Evolutionary conservation across 2,329 filamentous ascomycete species (phyloP), one percentile per base, ranked within the genome.

Genomic region (Dothideomycetidae sp.): DNA sequence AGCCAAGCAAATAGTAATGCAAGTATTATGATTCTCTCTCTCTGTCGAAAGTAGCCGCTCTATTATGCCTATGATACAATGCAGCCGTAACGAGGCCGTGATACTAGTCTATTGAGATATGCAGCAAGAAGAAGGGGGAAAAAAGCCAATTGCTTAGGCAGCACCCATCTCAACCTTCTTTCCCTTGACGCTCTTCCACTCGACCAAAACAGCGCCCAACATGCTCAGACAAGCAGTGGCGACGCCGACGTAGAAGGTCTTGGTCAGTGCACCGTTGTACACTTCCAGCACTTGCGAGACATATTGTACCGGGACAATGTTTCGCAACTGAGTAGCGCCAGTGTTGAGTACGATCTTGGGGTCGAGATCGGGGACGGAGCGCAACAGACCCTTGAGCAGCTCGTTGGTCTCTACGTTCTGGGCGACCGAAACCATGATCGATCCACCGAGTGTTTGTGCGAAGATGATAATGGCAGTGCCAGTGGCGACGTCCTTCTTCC

Each of bases 111-210:
- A n/a, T n/a, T n/a, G n/a, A n/a, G n/a, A n/a, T n/a, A n/a, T n/a
- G n/a, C n/a, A n/a, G n/a, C n/a, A n/a, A n/a, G n/a, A n/a, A n/a
- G n/a, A n/a, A n/a, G n/a, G n/a, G n/a, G n/a, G n/a, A n/a, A n/a
- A n/a, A n/a, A n/a, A n/a, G n/a, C n/a, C n/a, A n/a, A n/a, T n/a
- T 10, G 9, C 15, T 11, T 33, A 38, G 3, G 36, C 36, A 15
- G 36, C 36, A 32, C 28, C 28, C 7, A 29, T 38, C 30, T 29
- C 26, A 9, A 41, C 18, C 32, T 68, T 67, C 55, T 68, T 71
- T 3, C 68, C 68, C 50, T 71, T 73, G 14, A 74, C 64, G 41
- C 64, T 71, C 59, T 64, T 69, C 75, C 75, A 81, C 57, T 81
- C 70, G 46, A 81, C 67, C 5, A 60, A 57, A 1, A 64, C 47